A percentile compares a stretch with the other conserved stretches of the same genome.
phyloP scores from a whole-genome alignment of 2,329 filamentous ascomycete species.

The Pseudodiploospora longispora region DNA sequence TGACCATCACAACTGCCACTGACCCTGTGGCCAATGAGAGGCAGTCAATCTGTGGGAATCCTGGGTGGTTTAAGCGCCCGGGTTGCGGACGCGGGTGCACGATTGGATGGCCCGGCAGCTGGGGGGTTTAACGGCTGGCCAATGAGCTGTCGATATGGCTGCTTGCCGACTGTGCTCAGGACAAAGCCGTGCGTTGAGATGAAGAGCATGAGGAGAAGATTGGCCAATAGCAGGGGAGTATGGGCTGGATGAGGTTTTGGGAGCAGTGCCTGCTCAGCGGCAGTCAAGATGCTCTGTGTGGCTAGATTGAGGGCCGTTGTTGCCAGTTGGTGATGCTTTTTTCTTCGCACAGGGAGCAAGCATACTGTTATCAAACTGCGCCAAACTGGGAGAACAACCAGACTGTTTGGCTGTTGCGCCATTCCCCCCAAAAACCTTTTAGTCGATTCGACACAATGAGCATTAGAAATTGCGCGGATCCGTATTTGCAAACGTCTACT shows the following conservation, averaged over 20 bases:
- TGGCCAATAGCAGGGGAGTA: too few species aligned
- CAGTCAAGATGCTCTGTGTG: not conserved
- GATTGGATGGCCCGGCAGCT: constrained; percentile 19
- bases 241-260: not conserved
- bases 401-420: too few species aligned
- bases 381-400: too few species aligned
- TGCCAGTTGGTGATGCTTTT: too few species aligned
- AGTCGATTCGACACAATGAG: too few species aligned
- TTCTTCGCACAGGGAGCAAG: too few species aligned
- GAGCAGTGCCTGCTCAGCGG: not conserved
- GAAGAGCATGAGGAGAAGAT: too few species aligned
- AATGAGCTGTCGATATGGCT: constrained; percentile 12
- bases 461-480: too few species aligned
- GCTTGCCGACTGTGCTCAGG: not conserved
- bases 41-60: constrained; percentile 6
- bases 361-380: too few species aligned
- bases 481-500: too few species aligned
- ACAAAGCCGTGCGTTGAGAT: too few species aligned
- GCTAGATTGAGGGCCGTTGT: not conserved
- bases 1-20: constrained; percentile 4
- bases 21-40: constrained; percentile 18
- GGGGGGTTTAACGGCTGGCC: constrained; percentile 12
- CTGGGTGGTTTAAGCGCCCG: constrained; percentile 23
- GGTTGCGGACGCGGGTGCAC: constrained; percentile 13
- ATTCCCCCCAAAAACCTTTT: too few species aligned